A percentile compares a stretch with the other conserved stretches of the same genome.
phyloP scores from a whole-genome alignment of 1,139 yeast species.

The Pichia sp. region DNA sequence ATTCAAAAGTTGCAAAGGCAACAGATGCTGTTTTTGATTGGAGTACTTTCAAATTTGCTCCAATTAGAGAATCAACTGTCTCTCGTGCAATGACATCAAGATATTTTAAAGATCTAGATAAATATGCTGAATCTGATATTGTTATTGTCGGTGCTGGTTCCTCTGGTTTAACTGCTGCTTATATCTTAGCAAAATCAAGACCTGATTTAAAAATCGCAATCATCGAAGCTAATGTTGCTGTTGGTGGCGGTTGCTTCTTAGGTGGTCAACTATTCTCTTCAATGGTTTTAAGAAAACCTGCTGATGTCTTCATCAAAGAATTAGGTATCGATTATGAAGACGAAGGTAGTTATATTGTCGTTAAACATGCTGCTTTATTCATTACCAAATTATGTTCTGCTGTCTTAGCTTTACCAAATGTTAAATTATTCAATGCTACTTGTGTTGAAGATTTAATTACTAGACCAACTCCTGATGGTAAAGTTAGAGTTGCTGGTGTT shows the following conservation, averaged over 20 bases:
- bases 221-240: constrained; percentile 67
- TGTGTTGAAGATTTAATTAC: constrained; percentile 79
- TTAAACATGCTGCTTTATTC: constrained; percentile 74
- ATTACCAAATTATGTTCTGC: constrained; percentile 67
- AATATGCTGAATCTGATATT: constrained; percentile 67
- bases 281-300: constrained; percentile 76
- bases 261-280: constrained; percentile 80
- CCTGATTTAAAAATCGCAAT: constrained; percentile 74
- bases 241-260: constrained; percentile 79
- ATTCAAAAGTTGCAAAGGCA: constrained; percentile 31
- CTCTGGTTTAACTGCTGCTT: constrained; percentile 72
- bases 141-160: constrained; percentile 78
- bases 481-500: constrained; percentile 66
- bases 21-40: constrained; percentile 45
- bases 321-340: constrained; percentile 65
- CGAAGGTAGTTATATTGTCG: constrained; percentile 76
- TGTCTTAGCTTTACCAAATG: constrained; percentile 66
- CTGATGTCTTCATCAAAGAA: constrained; percentile 60
- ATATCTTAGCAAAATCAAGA: constrained; percentile 62
- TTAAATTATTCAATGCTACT: constrained; percentile 73
- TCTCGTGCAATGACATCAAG: constrained; percentile 81
- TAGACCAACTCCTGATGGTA: constrained; percentile 54
- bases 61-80: constrained; percentile 72
- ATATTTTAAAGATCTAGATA: constrained; percentile 68
- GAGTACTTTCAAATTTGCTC: constrained; percentile 62